These are phyloP conservation scores for Fusarium nodosum DNA, from an alignment of 2,329 filamentous ascomycete genomes.

Conservation along the genomic window DNA sequence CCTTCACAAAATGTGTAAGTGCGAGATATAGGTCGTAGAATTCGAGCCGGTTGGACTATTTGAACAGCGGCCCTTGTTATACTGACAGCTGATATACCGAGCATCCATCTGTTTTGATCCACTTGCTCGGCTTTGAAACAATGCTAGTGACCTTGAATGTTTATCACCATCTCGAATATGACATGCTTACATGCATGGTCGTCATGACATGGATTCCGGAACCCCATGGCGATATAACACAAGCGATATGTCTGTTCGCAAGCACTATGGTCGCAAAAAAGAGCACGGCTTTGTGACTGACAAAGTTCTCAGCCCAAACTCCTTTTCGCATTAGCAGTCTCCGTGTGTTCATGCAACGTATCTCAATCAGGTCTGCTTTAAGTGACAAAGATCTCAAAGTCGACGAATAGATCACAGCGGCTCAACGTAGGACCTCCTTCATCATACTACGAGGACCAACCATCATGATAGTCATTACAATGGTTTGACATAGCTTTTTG, in stretches of 20 bases:
- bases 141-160: neutral
- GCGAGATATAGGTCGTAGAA: neutral
- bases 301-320: neutral
- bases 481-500: neutral
- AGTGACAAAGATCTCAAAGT: too few relatives aligned
- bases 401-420: accelerated
- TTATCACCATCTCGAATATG: neutral
- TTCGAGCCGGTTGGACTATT: neutral
- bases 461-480: neutral
- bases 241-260: neutral
- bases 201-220: neutral
- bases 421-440: neutral
- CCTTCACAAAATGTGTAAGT: neutral
- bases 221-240: neutral
- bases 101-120: neutral
- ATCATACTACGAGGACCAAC: neutral
- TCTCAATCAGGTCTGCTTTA: neutral
- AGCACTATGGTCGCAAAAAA: neutral
- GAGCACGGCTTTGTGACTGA: neutral
- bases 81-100: neutral
- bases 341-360: neutral
- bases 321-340: neutral
- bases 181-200: neutral
- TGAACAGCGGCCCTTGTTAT: neutral
- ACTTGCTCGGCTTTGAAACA: neutral